phyloP scores from a whole-genome alignment of 2,329 filamentous ascomycete genomes.

The Paecilomyces formosus region DNA sequence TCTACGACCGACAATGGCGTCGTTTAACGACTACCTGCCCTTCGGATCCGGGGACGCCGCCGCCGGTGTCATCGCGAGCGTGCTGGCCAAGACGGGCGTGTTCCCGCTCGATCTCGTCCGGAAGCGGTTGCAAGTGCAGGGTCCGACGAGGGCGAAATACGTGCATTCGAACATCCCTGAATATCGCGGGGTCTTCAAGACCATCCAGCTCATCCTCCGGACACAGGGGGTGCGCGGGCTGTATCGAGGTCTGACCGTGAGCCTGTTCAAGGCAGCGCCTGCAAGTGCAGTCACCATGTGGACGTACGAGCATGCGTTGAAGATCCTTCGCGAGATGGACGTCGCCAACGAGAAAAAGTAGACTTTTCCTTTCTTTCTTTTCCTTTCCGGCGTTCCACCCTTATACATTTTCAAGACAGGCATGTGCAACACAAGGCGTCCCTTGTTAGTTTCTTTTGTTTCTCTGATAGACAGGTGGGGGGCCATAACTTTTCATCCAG shows the following conservation, averaged over 20 bases:
- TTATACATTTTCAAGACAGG: background rate
- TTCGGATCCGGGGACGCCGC: slow-evolving; percentile 76
- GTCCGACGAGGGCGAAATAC: slow-evolving; percentile 71
- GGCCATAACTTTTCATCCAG: no score
- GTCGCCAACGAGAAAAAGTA: background rate
- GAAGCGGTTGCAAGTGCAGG: slow-evolving; percentile 92
- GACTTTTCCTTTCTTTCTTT: background rate
- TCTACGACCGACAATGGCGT: slow-evolving; percentile 52
- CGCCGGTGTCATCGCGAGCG: slow-evolving; percentile 70
- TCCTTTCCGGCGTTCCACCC: background rate
- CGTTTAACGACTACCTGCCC: slow-evolving; percentile 44
- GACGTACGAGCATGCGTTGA: slow-evolving; percentile 78
- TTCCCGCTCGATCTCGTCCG: slow-evolving; percentile 90
- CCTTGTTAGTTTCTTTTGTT: background rate
- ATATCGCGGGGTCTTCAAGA: slow-evolving; percentile 62
- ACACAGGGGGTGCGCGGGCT: slow-evolving; percentile 71
- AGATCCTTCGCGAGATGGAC: slow-evolving; percentile 42
- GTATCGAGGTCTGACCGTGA: slow-evolving; percentile 82
- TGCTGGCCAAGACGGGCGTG: slow-evolving; percentile 78
- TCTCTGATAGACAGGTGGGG: no score
- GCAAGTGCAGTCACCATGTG: slow-evolving; percentile 87
- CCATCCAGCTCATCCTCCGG: slow-evolving; percentile 60
- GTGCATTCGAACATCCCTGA: slow-evolving; percentile 82
- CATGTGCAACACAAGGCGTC: background rate
- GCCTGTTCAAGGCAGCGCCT: slow-evolving; percentile 88